A percentile compares a stretch with the other conserved stretches of the same genome.
Evolutionary conservation across 495 filamentous ascomycete genomes (phyloP).

Genomic region (Penicillium herquei): DNA sequence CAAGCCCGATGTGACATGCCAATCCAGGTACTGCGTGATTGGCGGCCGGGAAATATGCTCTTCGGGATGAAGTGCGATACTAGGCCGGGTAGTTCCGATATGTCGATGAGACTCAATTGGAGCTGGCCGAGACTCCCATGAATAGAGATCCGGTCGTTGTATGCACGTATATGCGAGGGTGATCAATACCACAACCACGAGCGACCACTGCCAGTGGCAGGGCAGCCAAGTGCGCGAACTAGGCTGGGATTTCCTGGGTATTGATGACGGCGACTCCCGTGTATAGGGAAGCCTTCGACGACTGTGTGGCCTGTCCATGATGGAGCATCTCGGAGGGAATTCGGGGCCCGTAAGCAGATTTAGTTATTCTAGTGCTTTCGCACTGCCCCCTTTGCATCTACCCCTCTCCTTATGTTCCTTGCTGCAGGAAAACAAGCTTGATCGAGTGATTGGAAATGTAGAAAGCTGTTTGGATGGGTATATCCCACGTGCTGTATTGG

Average conservation of each 20-base stretch:
- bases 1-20: slow-evolving; percentile 30
- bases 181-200: slow-evolving; percentile 16
- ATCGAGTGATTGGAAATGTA: too few relatives aligned
- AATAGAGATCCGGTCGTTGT: not conserved
- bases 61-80: slow-evolving; percentile 37
- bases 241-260: not conserved
- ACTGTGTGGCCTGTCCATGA: slow-evolving; percentile 15
- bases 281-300: slow-evolving; percentile 5
- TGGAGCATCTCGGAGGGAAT: slow-evolving; percentile 9
- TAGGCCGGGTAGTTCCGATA: slow-evolving; percentile 11
- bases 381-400: too few relatives aligned
- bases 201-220: slow-evolving; percentile 10
- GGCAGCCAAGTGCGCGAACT: slow-evolving; percentile 8
- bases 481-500: too few relatives aligned
- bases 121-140: slow-evolving; percentile 2
- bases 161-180: slow-evolving; percentile 14
- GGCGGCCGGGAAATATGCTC: slow-evolving; percentile 36
- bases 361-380: too few relatives aligned
- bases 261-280: not conserved
- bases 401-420: not conserved
- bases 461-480: too few relatives aligned
- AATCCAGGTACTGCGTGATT: slow-evolving; percentile 30
- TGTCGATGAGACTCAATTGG: not conserved
- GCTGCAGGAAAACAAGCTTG: not conserved
- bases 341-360: too few relatives aligned